phyloP scores from a whole-genome alignment of 371 early-diverging fungal species.

The Vairimorpha ceranae region DNA sequence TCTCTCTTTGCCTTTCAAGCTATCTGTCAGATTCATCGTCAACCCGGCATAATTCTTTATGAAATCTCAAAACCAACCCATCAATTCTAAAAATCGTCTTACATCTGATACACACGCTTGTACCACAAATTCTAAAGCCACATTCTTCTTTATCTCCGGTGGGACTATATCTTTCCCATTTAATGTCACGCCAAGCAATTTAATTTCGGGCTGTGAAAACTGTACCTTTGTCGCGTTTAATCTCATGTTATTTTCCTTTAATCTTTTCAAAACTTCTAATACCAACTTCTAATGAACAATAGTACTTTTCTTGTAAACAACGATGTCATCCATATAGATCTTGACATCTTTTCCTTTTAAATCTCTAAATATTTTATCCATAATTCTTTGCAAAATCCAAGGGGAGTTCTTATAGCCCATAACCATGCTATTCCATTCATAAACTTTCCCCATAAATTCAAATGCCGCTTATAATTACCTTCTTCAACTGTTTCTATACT shows the following conservation, averaged over 20 bases:
- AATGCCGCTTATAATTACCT: not conserved
- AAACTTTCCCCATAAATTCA: not conserved
- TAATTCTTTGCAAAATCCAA: too few species aligned
- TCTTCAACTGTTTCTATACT: not conserved
- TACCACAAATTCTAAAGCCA: too few species aligned
- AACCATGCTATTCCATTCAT: not conserved
- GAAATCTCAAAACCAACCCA: too few species aligned
- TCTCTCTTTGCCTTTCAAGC: too few species aligned
- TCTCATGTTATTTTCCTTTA: constrained; percentile 9
- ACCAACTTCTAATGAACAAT: too few species aligned
- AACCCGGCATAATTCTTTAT: too few species aligned
- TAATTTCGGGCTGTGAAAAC: constrained; percentile 13
- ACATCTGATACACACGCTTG: too few species aligned
- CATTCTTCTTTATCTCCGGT: too few species aligned
- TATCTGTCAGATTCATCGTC: too few species aligned
- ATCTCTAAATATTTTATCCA: too few species aligned
- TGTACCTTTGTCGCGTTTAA: constrained; percentile 22
- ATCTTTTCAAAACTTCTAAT: too few species aligned
- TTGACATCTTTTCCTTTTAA: not conserved
- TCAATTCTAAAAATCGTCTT: too few species aligned
- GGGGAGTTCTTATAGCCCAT: not conserved
- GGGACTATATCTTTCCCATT: not conserved
- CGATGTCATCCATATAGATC: not conserved
- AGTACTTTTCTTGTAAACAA: not conserved
- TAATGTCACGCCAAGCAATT: constrained; percentile 35